Percentiles rank a stretch among this genome's conserved stretches.
phyloP scores from a whole-genome alignment of 257 asterid species.

The Verbascum thapsus region DNA sequence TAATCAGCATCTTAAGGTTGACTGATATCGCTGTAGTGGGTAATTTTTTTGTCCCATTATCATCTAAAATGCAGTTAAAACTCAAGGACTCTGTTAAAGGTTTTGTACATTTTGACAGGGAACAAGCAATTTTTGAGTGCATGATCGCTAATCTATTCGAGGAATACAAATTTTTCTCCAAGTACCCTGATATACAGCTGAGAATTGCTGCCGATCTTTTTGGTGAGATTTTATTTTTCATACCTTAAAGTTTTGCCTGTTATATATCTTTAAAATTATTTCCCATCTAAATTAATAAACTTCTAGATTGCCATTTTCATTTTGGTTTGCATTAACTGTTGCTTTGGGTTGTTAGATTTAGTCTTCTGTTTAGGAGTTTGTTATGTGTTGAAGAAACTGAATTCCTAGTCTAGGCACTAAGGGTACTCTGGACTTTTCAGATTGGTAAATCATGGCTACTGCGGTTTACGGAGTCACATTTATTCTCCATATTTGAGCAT shows the following conservation, averaged over 20 bases:
- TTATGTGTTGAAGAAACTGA: not conserved
- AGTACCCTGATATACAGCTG: slow-evolving; percentile 91
- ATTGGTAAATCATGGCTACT: slow-evolving; percentile 1
- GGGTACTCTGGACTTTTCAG: not conserved
- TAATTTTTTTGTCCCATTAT: slow-evolving; percentile 16
- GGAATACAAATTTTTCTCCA: slow-evolving; percentile 81
- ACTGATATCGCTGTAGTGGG: slow-evolving; percentile 5
- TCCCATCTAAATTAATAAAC: too few relatives aligned
- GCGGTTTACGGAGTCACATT: not conserved
- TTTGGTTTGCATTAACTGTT: not conserved
- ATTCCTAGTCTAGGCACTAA: not conserved
- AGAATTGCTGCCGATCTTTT: slow-evolving; percentile 77
- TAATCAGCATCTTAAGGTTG: slow-evolving; percentile 8
- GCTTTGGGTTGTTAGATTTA: slow-evolving; percentile 3
- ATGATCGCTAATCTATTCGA: slow-evolving; percentile 86
- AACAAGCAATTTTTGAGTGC: slow-evolving; percentile 72
- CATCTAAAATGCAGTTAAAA: slow-evolving; percentile 4
- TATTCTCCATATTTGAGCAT: not conserved
- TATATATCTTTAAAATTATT: not conserved
- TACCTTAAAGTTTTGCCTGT: slow-evolving; percentile 11
- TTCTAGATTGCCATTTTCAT: not conserved
- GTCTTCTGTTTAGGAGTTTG: not conserved
- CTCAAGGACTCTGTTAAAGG: slow-evolving; percentile 23
- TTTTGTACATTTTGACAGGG: slow-evolving; percentile 60
- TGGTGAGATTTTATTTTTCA: slow-evolving; percentile 55